Evolutionary conservation across 2,329 filamentous ascomycete genomes (phyloP).

Genomic region (Phialocephala subalpina): DNA sequence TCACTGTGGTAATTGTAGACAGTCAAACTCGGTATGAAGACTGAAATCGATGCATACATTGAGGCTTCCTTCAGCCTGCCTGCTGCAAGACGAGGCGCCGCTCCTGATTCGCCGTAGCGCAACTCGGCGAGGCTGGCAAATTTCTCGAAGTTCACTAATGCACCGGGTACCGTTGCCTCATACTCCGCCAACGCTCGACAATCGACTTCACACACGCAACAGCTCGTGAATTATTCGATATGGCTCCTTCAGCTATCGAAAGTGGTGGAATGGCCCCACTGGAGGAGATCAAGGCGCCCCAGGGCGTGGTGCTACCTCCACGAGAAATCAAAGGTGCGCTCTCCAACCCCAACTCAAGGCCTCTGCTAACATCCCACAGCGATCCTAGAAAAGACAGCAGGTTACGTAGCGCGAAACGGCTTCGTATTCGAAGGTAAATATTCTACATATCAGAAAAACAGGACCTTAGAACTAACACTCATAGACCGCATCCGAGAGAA

Average conservation of each 20-base stretch:
- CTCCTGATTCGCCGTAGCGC: slow-evolving; percentile 6
- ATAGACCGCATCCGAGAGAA: slow-evolving; percentile 84
- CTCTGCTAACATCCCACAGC: slow-evolving; percentile 47
- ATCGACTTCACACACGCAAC: not conserved
- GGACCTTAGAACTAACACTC: slow-evolving; percentile 29
- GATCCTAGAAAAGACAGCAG: slow-evolving; percentile 92
- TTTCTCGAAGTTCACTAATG: too few relatives aligned
- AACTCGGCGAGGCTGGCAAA: too few relatives aligned
- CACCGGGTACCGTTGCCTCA: slow-evolving; percentile 4
- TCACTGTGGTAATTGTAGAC: too few relatives aligned
- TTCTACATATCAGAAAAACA: not conserved
- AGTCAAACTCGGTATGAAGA: too few relatives aligned
- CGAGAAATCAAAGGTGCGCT: slow-evolving; percentile 75
- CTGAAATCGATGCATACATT: too few relatives aligned
- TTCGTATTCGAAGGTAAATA: slow-evolving; percentile 63
- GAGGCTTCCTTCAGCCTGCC: too few relatives aligned
- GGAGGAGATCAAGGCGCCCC: slow-evolving; percentile 79
- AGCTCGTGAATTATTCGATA: slow-evolving; percentile 25
- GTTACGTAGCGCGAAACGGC: slow-evolving; percentile 80
- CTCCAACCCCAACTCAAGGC: slow-evolving; percentile 43
- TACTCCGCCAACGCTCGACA: not conserved
- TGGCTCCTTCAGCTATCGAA: slow-evolving; percentile 50
- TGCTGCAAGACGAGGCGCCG: not conserved
- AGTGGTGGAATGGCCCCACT: slow-evolving; percentile 61
- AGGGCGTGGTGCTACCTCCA: slow-evolving; percentile 84